Evolutionary conservation across 1,284 basidiomycete genomes (phyloP), one percentile per base, ranked within the genome.

Genomic region (Cutaneotrichosporon arboriforme): DNA sequence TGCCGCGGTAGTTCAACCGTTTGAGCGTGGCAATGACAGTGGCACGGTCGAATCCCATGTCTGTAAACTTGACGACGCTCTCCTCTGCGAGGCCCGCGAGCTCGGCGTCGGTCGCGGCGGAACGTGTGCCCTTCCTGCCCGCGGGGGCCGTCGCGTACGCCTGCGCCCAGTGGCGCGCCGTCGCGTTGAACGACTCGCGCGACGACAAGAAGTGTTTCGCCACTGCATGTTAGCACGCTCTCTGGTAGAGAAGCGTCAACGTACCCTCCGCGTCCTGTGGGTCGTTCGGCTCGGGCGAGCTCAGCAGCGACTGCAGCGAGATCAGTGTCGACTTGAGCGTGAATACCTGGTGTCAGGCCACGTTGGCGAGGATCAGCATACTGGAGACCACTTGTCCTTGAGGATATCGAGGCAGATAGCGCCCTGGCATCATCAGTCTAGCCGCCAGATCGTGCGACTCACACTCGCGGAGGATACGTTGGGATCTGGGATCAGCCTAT

Each of bases 261-360:
- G 20, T 49, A 76, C 77, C 79, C 77, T 97, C 92, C 0, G 96
- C 94, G 69, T 97, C 96, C 77, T 97, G 94, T 0, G 94, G 96
- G 70, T 98, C 96, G 63, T 87, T 88, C 13, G 94, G 96, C 72
- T 97, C 92, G 0, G 94, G 96, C 3, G 87, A 89, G 76, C 92
- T 97, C n/a, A 98, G 80, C 12, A 98, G 80, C 23, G 88, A 90
- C 72, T 97, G 96, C 15, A 98, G 81, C 0, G 92, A 96, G 73
- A 98, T 93, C 66, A 98, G 80, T 1, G 93, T 97, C 23, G 91
- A 93, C 72, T 97, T 97, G 70, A 98, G 85, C 1, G 96, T 98
- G 59, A 94, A 82, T 38, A 96, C 90, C 47, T 72, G 59, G 17
- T 37, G 49, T 49, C 12, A 53, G 46, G 2, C 12, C 8, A 42